phyloP scores from a whole-genome alignment of 2,329 filamentous ascomycete genomes.

The Trichoderma semiorbis region DNA sequence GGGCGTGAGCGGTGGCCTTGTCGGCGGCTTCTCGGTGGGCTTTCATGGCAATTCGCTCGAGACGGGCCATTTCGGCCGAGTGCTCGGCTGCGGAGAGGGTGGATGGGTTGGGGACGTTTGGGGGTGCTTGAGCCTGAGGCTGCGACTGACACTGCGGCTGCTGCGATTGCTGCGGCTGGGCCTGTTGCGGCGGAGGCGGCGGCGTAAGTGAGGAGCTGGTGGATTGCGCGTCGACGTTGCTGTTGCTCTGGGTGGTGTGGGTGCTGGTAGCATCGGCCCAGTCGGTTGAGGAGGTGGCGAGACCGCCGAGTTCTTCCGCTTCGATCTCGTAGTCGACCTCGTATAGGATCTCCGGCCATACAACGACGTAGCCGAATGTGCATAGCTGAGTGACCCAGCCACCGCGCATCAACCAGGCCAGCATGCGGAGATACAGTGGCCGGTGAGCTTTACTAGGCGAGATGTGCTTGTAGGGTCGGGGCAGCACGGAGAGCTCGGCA shows the following conservation, averaged over 20 bases:
- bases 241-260: neutral
- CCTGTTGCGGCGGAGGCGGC: neutral
- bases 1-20: constrained; percentile 53
- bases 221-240: constrained; percentile 2
- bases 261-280: constrained; percentile 13
- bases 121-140: constrained; percentile 27
- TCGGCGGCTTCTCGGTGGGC: constrained; percentile 54
- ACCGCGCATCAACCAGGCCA: constrained; percentile 88
- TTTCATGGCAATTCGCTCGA: constrained; percentile 55
- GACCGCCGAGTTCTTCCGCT: constrained; percentile 56
- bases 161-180: constrained; percentile 18
- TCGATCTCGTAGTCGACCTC: constrained; percentile 72
- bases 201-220: constrained; percentile 5
- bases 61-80: constrained; percentile 58
- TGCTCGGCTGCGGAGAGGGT: constrained; percentile 42
- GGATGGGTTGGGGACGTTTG: constrained; percentile 21
- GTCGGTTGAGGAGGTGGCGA: constrained; percentile 20
- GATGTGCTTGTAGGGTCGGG: constrained; percentile 77
- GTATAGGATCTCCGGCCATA: constrained; percentile 77
- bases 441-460: constrained; percentile 87
- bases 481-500: constrained; percentile 73
- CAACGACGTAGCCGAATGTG: constrained; percentile 85
- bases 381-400: constrained; percentile 93
- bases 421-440: constrained; percentile 80
- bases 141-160: constrained; percentile 15